Evolutionary conservation across 495 filamentous ascomycete genomes (phyloP).

Genomic region (Penicillium silybi): DNA sequence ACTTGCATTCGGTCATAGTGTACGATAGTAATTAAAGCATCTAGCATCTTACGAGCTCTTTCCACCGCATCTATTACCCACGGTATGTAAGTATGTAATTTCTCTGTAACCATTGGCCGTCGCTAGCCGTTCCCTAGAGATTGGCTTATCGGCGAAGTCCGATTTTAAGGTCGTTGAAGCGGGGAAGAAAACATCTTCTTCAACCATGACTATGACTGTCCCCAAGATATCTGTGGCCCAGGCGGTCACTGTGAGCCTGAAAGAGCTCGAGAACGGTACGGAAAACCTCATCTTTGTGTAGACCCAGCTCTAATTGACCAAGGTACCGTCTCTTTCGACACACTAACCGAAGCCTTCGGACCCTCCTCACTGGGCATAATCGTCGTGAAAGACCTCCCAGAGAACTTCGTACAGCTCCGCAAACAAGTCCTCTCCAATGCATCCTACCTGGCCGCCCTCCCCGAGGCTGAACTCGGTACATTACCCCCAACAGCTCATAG

Average conservation of each 20-base stretch:
- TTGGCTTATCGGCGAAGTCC: conserved; percentile 10
- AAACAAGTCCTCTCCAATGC: conserved; percentile 75
- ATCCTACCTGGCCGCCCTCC: conserved; percentile 83
- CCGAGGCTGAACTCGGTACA: conserved; percentile 67
- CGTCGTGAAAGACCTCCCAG: conserved; percentile 77
- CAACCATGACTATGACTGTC: conserved; percentile 10
- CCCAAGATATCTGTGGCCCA: conserved; percentile 26
- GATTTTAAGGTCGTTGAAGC: conserved; percentile 12
- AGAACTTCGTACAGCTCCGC: conserved; percentile 64
- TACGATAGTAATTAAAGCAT: conserved; percentile 5
- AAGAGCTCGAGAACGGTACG: conserved; percentile 42
- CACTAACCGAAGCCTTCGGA: conserved; percentile 82
- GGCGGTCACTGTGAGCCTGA: conserved; percentile 52
- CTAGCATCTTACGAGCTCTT: no score
- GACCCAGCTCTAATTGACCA: not conserved
- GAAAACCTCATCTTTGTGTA: not conserved
- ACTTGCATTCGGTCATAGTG: not conserved
- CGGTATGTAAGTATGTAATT: no score
- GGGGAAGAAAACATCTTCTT: conserved; percentile 17
- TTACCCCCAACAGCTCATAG: not conserved
- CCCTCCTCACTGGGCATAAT: conserved; percentile 90
- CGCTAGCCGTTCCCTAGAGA: conserved; percentile 13
- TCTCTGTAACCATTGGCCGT: not conserved
- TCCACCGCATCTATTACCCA: no score
- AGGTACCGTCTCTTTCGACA: conserved; percentile 70